Evolutionary conservation across 345 rosid species (phyloP), one percentile per base, ranked within the genome.

Genomic region (Linum lewisii): DNA sequence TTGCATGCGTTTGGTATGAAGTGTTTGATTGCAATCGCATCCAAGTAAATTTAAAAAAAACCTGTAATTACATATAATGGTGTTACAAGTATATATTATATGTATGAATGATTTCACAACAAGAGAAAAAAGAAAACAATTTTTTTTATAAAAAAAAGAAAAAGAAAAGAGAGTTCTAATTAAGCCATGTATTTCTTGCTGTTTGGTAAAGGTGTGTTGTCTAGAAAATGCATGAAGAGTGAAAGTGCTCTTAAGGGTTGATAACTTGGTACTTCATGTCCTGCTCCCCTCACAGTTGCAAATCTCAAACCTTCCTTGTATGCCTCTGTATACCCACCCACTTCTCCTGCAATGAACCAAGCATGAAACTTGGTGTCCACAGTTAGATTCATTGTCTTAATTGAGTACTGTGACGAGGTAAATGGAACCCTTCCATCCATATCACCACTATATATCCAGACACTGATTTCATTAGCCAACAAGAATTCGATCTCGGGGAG

Each of bases 361-460:
- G 97, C 83, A 69, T 83, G 89, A 91, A 93, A 92, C n/a, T 71
- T 36, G 26, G 81, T 83, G 66, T 77, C 76, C 15, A 78, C 69
- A 0, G 77, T 57, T 49, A 86, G 82, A 10, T 76, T 79, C 97
- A 88, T 82, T 58, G n/a, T 57, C 11, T 77, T 62, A 21, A 88
- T 80, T n/a, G 97, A 84, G 65, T 78, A 80, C 60, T 73, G 67
- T 55, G 97, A 83, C 8, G 99, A 92, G 18, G 91, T 86, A 6
- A 92, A 82, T 0, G 96, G 99, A 3, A 92, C 77, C 62, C 95
- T 78, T 62, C 84, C 99, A 66, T 92, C 97, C 5, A 16, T 78
- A 58, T 92, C 97, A 16, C 97, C 99, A 65, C 97, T 85, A 50
- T 76, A 92, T 24, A 92, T 65, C 96, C 98, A 88, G 8, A 88